These are phyloP conservation scores for Parafenestella ontariensis DNA, from an alignment of 2,329 filamentous ascomycete species.

Conservation along the genomic window DNA sequence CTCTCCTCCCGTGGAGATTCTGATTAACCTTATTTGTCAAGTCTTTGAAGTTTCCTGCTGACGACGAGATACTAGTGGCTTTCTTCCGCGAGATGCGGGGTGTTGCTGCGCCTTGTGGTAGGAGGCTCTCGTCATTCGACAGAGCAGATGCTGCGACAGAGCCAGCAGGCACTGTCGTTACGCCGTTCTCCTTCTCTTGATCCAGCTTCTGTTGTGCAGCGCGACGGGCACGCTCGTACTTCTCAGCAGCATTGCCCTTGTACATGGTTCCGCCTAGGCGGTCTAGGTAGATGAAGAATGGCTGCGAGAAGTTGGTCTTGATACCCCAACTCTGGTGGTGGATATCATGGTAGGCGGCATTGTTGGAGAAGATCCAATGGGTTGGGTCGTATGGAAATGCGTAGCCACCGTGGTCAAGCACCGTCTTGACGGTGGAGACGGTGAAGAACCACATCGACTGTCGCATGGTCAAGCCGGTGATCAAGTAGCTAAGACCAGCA, in stretches of 20 bases:
- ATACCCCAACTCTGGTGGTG: conserved; percentile 99
- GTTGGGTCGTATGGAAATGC: conserved; percentile 94
- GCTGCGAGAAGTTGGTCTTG: conserved; percentile 91
- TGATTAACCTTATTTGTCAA: conserved; percentile 55
- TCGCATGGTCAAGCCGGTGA: conserved; percentile 80
- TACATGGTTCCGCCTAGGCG: conserved; percentile 81
- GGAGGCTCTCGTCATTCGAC: conserved; percentile 32
- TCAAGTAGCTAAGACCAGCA: conserved; percentile 81
- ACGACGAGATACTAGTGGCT: conserved; percentile 46
- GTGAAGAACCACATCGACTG: conserved; percentile 92
- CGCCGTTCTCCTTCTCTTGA: conserved; percentile 51
- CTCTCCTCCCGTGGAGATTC: conserved; percentile 55
- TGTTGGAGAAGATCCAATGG: conserved; percentile 91
- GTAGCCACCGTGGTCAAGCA: conserved; percentile 97
- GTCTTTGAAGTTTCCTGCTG: conserved; percentile 52
- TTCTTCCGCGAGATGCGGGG: conserved; percentile 54
- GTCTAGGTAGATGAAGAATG: conserved; percentile 97
- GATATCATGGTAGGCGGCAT: conserved; percentile 95
- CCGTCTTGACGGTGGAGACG: conserved; percentile 90
- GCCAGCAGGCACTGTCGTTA: conserved; percentile 17
- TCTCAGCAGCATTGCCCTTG: conserved; percentile 66
- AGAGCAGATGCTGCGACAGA: conserved; percentile 20
- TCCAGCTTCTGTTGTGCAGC: conserved; percentile 65
- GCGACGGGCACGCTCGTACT: conserved; percentile 64
- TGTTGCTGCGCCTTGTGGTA: conserved; percentile 39